Conservation (phyloP, 495 filamentous ascomycete genomes). For the Lentithecium fluviatile region DNA sequence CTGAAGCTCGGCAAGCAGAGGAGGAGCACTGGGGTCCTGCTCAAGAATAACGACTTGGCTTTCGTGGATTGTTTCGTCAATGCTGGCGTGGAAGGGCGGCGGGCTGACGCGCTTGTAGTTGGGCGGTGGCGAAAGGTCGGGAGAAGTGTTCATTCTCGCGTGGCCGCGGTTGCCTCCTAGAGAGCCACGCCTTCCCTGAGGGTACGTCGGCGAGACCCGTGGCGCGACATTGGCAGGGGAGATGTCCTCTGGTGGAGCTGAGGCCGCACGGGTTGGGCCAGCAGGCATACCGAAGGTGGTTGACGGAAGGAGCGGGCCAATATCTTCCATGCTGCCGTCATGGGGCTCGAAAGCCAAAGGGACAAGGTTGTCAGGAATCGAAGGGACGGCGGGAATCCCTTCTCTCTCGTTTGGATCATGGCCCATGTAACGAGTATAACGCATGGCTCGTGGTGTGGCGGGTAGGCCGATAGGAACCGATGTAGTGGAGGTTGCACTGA, state of each 20-base stretch:
- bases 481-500: slow-evolving; percentile 38
- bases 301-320: slow-evolving; percentile 37
- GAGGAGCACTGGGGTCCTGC: slow-evolving; percentile 46
- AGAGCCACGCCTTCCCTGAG: slow-evolving; percentile 34
- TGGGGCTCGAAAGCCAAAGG: slow-evolving; percentile 3
- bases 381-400: slow-evolving; percentile 62
- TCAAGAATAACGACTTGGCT: slow-evolving; percentile 42
- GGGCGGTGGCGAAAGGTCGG: slow-evolving; percentile 17
- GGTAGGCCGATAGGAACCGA: slow-evolving; percentile 63
- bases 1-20: slow-evolving; percentile 78
- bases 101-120: slow-evolving; percentile 34
- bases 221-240: slow-evolving; percentile 8
- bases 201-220: slow-evolving; percentile 17
- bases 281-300: slow-evolving; percentile 36
- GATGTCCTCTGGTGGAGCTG: slow-evolving; percentile 41
- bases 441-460: slow-evolving; percentile 82
- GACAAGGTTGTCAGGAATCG: slow-evolving; percentile 54
- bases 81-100: slow-evolving; percentile 47
- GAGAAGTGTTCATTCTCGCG: slow-evolving; percentile 28
- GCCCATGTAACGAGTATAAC: slow-evolving; percentile 63
- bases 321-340: slow-evolving; percentile 18
- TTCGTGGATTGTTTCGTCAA: slow-evolving; percentile 64
- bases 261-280: slow-evolving; percentile 37
- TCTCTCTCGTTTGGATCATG: slow-evolving; percentile 56
- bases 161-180: slow-evolving; percentile 30